Evolutionary conservation across 106 monocot species (phyloP).

Genomic region (Dendrobium nobile): DNA sequence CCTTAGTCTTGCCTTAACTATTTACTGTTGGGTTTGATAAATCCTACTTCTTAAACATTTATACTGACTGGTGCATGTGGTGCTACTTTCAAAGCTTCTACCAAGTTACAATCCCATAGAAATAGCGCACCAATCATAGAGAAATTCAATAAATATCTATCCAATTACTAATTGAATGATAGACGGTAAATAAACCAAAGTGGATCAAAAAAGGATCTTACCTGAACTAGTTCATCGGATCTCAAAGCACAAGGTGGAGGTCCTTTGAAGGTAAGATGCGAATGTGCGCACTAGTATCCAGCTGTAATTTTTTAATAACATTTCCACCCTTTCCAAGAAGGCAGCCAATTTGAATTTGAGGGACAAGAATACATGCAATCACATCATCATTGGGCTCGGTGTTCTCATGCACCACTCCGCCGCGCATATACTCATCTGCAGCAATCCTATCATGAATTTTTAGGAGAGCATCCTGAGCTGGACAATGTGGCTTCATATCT

Average conservation of each 20-base stretch:
- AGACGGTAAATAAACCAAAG: not conserved
- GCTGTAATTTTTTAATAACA: constrained; percentile 54
- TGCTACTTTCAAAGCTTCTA: not conserved
- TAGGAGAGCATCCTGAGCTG: constrained; percentile 69
- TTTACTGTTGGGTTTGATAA: not conserved
- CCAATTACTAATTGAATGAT: not conserved
- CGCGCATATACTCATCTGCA: constrained; percentile 49
- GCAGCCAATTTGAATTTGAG: constrained; percentile 71
- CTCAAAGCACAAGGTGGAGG: constrained; percentile 81
- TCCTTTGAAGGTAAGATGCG: constrained; percentile 47
- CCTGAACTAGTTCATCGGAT: constrained; percentile 73
- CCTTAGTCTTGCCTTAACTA: not conserved
- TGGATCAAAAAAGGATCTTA: constrained; percentile 12
- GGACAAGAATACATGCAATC: constrained; percentile 59
- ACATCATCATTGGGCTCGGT: constrained; percentile 35
- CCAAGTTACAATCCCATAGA: not conserved
- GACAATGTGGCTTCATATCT: constrained; percentile 43
- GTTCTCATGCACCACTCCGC: constrained; percentile 33
- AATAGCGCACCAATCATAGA: not conserved
- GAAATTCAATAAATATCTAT: not conserved
- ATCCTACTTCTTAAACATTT: not conserved
- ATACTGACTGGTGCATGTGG: not conserved
- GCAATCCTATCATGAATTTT: constrained; percentile 76
- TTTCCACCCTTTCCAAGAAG: constrained; percentile 78
- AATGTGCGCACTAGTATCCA: constrained; percentile 57